Evolutionary conservation across 2,329 filamentous ascomycete species (phyloP).

Genomic region (Colletotrichum orbiculare): DNA sequence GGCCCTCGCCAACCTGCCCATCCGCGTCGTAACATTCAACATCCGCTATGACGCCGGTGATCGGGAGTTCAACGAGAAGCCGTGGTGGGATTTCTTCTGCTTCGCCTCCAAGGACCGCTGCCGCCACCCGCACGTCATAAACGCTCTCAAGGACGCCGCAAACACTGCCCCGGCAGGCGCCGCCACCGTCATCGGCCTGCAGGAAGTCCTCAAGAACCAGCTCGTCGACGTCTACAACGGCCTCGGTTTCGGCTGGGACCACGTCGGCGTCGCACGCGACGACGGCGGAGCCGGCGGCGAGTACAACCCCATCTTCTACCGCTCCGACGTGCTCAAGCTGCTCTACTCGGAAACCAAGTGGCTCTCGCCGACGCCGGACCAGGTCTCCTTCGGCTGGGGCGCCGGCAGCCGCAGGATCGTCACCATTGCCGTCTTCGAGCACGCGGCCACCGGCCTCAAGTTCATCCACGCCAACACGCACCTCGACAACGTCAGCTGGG

Average conservation of each 20-base stretch:
- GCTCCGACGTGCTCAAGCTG: slow-evolving; percentile 62
- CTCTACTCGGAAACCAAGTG: slow-evolving; percentile 66
- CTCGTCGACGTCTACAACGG: slow-evolving; percentile 66
- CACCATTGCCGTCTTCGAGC: slow-evolving; percentile 59
- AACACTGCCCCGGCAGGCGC: slow-evolving; percentile 53
- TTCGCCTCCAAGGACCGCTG: slow-evolving; percentile 50
- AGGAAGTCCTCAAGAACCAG: slow-evolving; percentile 74
- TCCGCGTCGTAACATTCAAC: slow-evolving; percentile 74
- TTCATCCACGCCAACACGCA: slow-evolving; percentile 64
- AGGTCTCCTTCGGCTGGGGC: slow-evolving; percentile 70
- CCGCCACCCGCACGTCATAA: slow-evolving; percentile 61
- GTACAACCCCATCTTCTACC: slow-evolving; percentile 74
- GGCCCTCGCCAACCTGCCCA: slow-evolving; percentile 39
- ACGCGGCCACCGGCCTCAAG: slow-evolving; percentile 48
- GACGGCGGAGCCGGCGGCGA: slow-evolving; percentile 70
- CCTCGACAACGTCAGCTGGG: slow-evolving; percentile 59
- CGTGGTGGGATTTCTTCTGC: slow-evolving; percentile 59
- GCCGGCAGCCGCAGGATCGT: slow-evolving; percentile 56
- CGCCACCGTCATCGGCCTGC: slow-evolving; percentile 70
- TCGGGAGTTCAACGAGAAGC: slow-evolving; percentile 65
- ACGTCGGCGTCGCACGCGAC: slow-evolving; percentile 64
- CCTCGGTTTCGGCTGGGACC: slow-evolving; percentile 59
- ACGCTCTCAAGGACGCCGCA: slow-evolving; percentile 66
- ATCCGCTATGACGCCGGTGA: slow-evolving; percentile 71
- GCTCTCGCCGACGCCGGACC: slow-evolving; percentile 69